phyloP scores from a whole-genome alignment of 78 protist species.

The Abeoforma whisleri region DNA sequence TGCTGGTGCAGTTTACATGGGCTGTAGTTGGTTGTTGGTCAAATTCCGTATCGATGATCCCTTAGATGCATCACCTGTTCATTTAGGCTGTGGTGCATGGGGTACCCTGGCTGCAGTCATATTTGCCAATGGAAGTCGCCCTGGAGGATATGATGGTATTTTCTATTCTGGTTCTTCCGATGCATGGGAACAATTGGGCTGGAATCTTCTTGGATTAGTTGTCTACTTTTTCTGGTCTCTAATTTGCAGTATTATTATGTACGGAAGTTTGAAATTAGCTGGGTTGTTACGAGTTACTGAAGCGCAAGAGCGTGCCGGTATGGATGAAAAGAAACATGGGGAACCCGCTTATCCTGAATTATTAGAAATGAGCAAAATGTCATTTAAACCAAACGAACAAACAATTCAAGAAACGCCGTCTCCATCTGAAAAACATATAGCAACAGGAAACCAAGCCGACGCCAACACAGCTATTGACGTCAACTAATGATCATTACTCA shows the following conservation, averaged over 20 bases:
- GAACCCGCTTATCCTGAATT: slow-evolving; percentile 49
- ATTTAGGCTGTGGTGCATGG: slow-evolving; percentile 66
- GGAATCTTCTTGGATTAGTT: slow-evolving; percentile 45
- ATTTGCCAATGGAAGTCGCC: slow-evolving; percentile 25
- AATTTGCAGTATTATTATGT: slow-evolving; percentile 9
- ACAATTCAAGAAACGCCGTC: no score
- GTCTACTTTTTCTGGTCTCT: slow-evolving; percentile 45
- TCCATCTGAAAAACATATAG: no score
- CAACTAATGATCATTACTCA: no score
- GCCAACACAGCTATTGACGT: no score
- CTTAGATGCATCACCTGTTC: slow-evolving; percentile 59
- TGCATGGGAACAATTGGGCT: slow-evolving; percentile 46
- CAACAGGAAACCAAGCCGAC: no score
- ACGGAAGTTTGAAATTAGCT: slow-evolving; percentile 28
- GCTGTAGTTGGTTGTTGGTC: slow-evolving; percentile 26
- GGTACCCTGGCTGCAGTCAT: slow-evolving; percentile 54
- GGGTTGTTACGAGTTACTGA: slow-evolving; percentile 48
- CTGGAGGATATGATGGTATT: slow-evolving; percentile 45
- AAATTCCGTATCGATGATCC: slow-evolving; percentile 67
- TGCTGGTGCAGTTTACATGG: slow-evolving; percentile 42
- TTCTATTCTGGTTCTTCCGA: slow-evolving; percentile 43
- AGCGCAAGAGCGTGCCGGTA: slow-evolving; percentile 50
- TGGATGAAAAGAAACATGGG: slow-evolving; percentile 52
- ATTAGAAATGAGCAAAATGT: neutral
- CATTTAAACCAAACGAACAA: no score